Conservation (phyloP, 2,329 filamentous ascomycete genomes). For the Exophiala sp. region DNA sequence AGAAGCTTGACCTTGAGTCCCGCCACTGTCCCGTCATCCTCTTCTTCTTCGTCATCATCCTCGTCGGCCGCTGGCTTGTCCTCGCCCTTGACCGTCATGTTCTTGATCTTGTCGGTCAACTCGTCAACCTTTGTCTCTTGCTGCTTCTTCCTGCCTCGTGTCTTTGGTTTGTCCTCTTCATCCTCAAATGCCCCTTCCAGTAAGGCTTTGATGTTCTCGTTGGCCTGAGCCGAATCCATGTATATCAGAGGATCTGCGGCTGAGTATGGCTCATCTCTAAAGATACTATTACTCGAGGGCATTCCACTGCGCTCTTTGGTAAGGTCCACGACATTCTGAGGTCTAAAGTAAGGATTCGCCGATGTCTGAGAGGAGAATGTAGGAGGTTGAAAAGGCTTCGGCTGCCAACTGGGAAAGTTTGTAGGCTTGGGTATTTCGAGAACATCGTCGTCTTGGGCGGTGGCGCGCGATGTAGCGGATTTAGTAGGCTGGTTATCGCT, state of each 20-base stretch:
- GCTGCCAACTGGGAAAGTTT: constrained; percentile 43
- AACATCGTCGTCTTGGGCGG: constrained; percentile 30
- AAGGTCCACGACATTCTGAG: constrained; percentile 47
- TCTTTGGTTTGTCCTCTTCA: constrained; percentile 40
- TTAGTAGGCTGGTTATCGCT: constrained; percentile 26
- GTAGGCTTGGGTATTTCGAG: constrained; percentile 46
- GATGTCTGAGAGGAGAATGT: constrained; percentile 47
- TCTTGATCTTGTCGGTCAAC: constrained; percentile 40
- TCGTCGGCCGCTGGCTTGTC: constrained; percentile 28
- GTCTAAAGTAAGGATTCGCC: constrained; percentile 35
- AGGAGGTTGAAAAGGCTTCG: constrained; percentile 47
- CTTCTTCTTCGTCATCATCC: constrained; percentile 44
- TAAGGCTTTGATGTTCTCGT: constrained; percentile 48
- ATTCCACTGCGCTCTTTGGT: constrained; percentile 40
- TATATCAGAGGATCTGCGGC: constrained; percentile 50
- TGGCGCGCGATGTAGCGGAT: constrained; percentile 17
- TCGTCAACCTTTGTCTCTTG: constrained; percentile 37
- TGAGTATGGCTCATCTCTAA: constrained; percentile 46
- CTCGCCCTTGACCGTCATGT: constrained; percentile 37
- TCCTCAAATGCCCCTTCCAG: constrained; percentile 49
- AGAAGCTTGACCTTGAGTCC: constrained; percentile 83
- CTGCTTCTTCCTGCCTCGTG: constrained; percentile 38
- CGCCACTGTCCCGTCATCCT: constrained; percentile 61
- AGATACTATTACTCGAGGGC: constrained; percentile 41
- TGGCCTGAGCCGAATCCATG: constrained; percentile 45